Conservation (phyloP, 139 green algal genomes). For the Yamagishiella unicocca region DNA sequence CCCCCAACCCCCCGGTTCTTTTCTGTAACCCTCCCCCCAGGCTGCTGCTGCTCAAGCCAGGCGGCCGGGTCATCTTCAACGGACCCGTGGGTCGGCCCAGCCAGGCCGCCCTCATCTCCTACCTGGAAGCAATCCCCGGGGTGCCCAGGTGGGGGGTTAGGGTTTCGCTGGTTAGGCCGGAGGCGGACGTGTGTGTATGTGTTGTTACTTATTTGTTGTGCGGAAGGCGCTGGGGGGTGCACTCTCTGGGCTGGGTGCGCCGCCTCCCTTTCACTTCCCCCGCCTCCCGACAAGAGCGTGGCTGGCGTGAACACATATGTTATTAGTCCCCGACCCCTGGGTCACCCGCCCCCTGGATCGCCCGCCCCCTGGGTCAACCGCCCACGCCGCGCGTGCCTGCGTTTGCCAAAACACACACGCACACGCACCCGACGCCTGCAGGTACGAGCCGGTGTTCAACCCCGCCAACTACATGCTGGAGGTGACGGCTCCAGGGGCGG, state of each 20-base stretch:
- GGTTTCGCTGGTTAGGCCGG: background rate
- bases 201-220: background rate
- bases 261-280: too few species aligned
- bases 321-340: background rate
- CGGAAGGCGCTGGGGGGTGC: background rate
- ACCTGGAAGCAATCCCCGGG: conserved; percentile 53
- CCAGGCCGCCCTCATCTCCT: conserved; percentile 68
- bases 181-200: background rate
- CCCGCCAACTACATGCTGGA: conserved; percentile 86
- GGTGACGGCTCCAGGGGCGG: conserved; percentile 21
- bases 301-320: background rate
- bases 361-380: background rate
- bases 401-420: too few species aligned
- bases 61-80: conserved; percentile 83
- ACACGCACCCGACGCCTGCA: too few species aligned
- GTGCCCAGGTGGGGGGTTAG: background rate
- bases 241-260: background rate
- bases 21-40: too few species aligned
- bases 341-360: background rate
- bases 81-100: conserved; percentile 75
- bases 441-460: conserved; percentile 63
- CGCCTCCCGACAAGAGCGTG: too few species aligned
- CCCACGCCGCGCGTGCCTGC: background rate
- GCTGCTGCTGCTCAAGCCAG: conserved; percentile 82
- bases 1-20: too few species aligned